Conservation (phyloP, 306 rosid genomes). For the Astragalus membranaceus region DNA sequence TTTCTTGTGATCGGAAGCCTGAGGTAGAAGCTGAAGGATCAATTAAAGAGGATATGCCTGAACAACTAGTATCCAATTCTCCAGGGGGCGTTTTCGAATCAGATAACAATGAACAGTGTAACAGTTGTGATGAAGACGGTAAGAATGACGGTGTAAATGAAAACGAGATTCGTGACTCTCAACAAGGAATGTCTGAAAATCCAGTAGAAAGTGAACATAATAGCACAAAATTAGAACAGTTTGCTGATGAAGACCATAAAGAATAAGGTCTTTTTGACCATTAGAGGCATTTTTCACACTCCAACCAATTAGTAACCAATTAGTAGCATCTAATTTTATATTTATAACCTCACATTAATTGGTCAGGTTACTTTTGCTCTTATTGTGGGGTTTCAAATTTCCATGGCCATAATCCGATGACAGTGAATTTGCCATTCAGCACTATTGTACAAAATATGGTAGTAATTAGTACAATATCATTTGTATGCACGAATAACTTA, state of each 20-base stretch:
- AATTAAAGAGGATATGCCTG: neutral
- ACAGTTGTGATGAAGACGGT: slow-evolving; percentile 13
- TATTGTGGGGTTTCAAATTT: neutral
- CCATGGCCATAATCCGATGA: neutral
- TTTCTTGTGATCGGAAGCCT: slow-evolving; percentile 21
- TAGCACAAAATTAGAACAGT: slow-evolving; percentile 10
- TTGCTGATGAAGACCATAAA: slow-evolving; percentile 8
- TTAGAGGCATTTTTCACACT: neutral
- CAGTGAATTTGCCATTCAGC: neutral
- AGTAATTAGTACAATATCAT: no score
- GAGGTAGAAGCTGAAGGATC: slow-evolving; percentile 11
- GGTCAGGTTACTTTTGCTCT: neutral
- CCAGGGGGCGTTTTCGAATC: neutral
- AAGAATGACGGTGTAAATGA: slow-evolving; percentile 19
- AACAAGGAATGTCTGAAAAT: slow-evolving; percentile 4
- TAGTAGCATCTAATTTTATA: neutral
- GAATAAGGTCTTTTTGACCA: neutral
- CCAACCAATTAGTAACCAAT: neutral
- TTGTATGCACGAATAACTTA: no score
- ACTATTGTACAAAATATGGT: no score
- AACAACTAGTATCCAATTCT: neutral
- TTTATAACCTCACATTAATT: neutral
- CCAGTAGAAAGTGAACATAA: slow-evolving; percentile 12
- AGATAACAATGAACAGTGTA: neutral
- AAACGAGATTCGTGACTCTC: slow-evolving; percentile 13